phyloP scores from a whole-genome alignment of 2,329 filamentous ascomycete genomes.

The Stagonosporopsis vannaccii region DNA sequence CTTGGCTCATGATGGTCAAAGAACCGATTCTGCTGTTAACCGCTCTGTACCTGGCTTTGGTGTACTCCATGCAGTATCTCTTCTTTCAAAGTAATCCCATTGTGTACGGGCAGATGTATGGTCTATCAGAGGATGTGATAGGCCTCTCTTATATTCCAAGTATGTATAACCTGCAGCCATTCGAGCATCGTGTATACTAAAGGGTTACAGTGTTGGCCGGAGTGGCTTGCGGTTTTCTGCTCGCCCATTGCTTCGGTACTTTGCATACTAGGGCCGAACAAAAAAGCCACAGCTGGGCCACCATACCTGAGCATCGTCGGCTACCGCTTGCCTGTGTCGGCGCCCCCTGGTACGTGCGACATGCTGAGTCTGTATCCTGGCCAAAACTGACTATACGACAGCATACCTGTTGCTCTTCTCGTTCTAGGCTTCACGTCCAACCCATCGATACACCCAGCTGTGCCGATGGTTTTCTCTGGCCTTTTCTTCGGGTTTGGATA shows the following conservation, averaged over 20 bases:
- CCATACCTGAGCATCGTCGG: constrained; percentile 67
- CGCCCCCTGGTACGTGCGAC: constrained; percentile 59
- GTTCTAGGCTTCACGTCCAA: constrained; percentile 13
- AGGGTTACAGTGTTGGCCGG: neutral
- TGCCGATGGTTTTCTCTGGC: constrained; percentile 49
- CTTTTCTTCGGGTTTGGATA: constrained; percentile 62
- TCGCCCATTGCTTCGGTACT: neutral
- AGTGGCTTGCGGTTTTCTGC: constrained; percentile 3
- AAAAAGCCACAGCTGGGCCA: constrained; percentile 15
- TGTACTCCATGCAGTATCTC: constrained; percentile 70
- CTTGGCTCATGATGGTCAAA: constrained; percentile 64
- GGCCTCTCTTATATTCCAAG: constrained; percentile 6
- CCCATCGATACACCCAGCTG: constrained; percentile 26
- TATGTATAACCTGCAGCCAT: neutral
- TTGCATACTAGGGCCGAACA: neutral
- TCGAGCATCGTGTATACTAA: neutral
- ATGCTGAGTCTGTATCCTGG: neutral
- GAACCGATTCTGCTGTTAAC: constrained; percentile 74
- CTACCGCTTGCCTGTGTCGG: constrained; percentile 73
- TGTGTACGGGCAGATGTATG: constrained; percentile 59
- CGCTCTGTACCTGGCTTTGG: constrained; percentile 68
- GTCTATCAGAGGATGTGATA: constrained; percentile 1
- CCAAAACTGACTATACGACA: neutral
- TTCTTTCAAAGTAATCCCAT: constrained; percentile 74
- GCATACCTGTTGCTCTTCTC: constrained; percentile 7